Evolutionary conservation across 2,329 filamentous ascomycete species (phyloP).

Genomic region (Colletotrichum australisinense): DNA sequence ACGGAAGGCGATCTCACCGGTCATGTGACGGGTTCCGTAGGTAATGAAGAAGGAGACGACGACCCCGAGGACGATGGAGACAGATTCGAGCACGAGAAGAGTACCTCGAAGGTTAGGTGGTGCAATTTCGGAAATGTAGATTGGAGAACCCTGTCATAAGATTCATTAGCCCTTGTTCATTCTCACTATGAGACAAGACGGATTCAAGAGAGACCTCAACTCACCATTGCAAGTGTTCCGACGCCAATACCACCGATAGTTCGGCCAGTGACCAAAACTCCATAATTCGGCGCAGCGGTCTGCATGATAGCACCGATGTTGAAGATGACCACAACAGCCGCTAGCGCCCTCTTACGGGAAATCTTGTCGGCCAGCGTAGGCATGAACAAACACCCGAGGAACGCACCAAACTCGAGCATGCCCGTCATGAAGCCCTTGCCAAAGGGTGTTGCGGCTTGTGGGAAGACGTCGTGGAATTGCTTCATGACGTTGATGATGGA

Average conservation of each 20-base stretch:
- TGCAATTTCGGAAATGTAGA: slow-evolving; percentile 48
- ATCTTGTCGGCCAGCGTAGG: slow-evolving; percentile 53
- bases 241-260: slow-evolving; percentile 46
- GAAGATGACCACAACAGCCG: slow-evolving; percentile 52
- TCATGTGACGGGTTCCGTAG: slow-evolving; percentile 60
- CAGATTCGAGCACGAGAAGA: slow-evolving; percentile 60
- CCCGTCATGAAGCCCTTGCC: slow-evolving; percentile 49
- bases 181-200: neutral
- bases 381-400: slow-evolving; percentile 49
- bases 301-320: slow-evolving; percentile 55
- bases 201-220: neutral
- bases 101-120: slow-evolving; percentile 53
- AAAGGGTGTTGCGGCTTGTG: slow-evolving; percentile 41
- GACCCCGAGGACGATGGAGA: slow-evolving; percentile 63
- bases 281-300: slow-evolving; percentile 43
- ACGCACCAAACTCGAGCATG: slow-evolving; percentile 54
- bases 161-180: neutral
- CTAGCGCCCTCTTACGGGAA: slow-evolving; percentile 55
- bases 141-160: slow-evolving; percentile 38
- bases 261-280: slow-evolving; percentile 41
- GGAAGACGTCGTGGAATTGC: slow-evolving; percentile 54
- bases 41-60: slow-evolving; percentile 66
- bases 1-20: slow-evolving; percentile 54
- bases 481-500: slow-evolving; percentile 57
- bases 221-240: slow-evolving; percentile 43